phyloP scores from a whole-genome alignment of 257 asterid genomes.

The Primulina eburnea region DNA sequence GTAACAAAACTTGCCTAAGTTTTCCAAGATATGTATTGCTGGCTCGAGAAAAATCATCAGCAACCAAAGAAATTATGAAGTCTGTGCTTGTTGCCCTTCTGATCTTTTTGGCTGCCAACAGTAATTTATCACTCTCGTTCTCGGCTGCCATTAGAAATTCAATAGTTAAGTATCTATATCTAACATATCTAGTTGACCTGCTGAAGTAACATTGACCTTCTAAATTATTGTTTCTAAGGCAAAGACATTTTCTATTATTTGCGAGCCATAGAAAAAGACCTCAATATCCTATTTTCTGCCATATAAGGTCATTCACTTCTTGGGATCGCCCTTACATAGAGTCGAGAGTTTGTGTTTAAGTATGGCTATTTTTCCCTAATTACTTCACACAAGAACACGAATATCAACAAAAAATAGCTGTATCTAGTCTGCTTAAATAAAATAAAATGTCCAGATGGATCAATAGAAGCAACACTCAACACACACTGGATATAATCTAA shows the following conservation, averaged over 20 bases:
- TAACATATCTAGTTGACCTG: not conserved
- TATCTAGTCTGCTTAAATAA: not conserved
- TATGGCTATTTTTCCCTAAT: not conserved
- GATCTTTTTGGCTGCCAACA: constrained; percentile 74
- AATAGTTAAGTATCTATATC: constrained; percentile 21
- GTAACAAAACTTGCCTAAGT: constrained; percentile 46
- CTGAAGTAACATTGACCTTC: constrained; percentile 8
- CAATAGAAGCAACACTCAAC: not conserved
- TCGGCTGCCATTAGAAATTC: constrained; percentile 54
- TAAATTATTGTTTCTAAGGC: not conserved
- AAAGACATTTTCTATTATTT: not conserved
- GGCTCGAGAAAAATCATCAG: constrained; percentile 82
- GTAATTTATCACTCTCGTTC: constrained; percentile 63
- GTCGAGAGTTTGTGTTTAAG: not conserved
- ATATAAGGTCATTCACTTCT: not conserved
- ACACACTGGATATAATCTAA: not conserved
- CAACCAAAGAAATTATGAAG: constrained; percentile 75
- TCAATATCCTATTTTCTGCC: not conserved
- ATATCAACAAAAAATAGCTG: not conserved
- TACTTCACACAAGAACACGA: not conserved
- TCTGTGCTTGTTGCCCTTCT: constrained; percentile 86
- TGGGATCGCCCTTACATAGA: not conserved
- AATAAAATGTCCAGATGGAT: not conserved
- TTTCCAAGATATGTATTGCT: constrained; percentile 88
- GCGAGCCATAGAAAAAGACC: not conserved